A percentile compares a stretch with the other conserved stretches of the same genome.
These are phyloP conservation scores for Blastobotrys illinoisensis DNA, from an alignment of 1,139 yeast species.

Conservation along the genomic window DNA sequence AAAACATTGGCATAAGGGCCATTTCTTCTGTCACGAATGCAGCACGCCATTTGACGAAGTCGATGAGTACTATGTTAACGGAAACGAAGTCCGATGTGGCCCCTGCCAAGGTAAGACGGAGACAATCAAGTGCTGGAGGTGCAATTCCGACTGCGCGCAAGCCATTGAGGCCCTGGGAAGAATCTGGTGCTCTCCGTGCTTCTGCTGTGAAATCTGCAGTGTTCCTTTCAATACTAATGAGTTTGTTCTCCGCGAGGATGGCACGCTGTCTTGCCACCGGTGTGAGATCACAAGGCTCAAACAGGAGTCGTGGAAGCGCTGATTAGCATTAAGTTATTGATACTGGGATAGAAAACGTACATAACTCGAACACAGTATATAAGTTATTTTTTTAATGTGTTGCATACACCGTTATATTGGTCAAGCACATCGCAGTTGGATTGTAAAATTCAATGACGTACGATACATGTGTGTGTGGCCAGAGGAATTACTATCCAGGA, in stretches of 20 bases:
- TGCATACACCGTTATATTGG: too few species aligned
- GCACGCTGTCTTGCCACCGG: conserved; percentile 29
- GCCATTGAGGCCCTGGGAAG: conserved; percentile 32
- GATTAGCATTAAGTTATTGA: neutral
- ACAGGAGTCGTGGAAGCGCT: conserved; percentile 23
- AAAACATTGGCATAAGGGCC: conserved; percentile 31
- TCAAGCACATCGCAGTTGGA: too few species aligned
- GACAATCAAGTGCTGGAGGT: conserved; percentile 33
- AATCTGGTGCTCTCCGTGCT: conserved; percentile 32
- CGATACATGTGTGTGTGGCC: too few species aligned
- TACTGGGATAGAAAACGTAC: neutral
- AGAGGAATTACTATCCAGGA: too few species aligned
- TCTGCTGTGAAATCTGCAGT: conserved; percentile 32
- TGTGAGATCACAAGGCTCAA: conserved; percentile 29
- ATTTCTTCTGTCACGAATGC: conserved; percentile 34
- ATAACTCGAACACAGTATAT: neutral
- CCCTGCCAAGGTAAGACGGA: conserved; percentile 27
- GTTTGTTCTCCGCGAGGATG: conserved; percentile 32
- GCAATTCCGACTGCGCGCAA: conserved; percentile 21
- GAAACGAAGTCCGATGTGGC: conserved; percentile 27
- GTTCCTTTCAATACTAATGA: conserved; percentile 26
- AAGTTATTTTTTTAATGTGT: neutral
- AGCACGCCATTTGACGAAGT: conserved; percentile 23
- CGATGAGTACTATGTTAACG: conserved; percentile 25
- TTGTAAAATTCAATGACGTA: too few species aligned